Evolutionary conservation across 495 filamentous ascomycete genomes (phyloP), one percentile per base, ranked within the genome.

Genomic region (Daldinia bambusicola): DNA sequence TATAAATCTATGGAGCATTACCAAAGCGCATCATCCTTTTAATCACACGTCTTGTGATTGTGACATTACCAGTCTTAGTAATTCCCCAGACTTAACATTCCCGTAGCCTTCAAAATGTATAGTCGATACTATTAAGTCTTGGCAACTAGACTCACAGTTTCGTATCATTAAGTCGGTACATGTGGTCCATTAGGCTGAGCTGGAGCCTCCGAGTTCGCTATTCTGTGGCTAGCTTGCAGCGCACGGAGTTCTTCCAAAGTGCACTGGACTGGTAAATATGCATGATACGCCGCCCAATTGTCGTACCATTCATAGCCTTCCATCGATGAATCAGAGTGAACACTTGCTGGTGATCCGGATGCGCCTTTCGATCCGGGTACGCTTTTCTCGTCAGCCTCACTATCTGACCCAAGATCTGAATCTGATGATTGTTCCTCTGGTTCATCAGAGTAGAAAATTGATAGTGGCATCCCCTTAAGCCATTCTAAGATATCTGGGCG

Each of bases 261-360:
- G 9, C 43, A 48, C 0, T 12, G 2, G 8, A 16, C 18, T 12
- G 43, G 43, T 6, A 48, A 20, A 48, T 48, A 20, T 16, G 43
- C 18, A 8, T 48, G 16, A 6, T 22, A 2, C 5, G 22, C 43
- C 10, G 43, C 43, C 43, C 43, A 48, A 13, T 48, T 48, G 4
- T 48, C 43, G 18, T 22, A 10, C 43, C 43, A 48, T 22, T 48
- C 43, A 22, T 48, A 48, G 43, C 43, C 43, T 22, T 48, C 43
- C 18, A 22, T 48, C 43, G 43, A 48, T 3, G 43, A 48, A 4
- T 48, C 16, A 2, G 43, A 48, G 1, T 4, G 10, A 3, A 22
- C 9, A 48, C 43, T 48, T 9, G 16, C 18, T 3, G 8, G 10
- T 4, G 18, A 48, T 22, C 1, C 7, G 6, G n/a, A 16, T 16